Evolutionary conservation across 805 yeast genomes (phyloP), one percentile per base, ranked within the genome.

Genomic region (Ogataea populi-albae): DNA sequence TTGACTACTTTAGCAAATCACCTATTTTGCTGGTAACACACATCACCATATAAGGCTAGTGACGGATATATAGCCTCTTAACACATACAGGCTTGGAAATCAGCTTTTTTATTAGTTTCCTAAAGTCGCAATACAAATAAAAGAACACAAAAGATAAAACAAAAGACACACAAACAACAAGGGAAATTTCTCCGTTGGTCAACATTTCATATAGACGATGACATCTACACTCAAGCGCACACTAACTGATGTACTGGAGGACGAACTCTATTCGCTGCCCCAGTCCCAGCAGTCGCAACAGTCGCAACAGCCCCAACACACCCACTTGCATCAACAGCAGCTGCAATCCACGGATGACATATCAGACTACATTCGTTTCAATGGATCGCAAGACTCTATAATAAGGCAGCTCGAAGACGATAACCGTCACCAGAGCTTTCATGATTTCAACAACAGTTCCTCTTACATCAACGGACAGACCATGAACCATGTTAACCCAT

Each of bases 221-320:
- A 45, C 57, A 23, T 47, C 61, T 6, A 47, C 61, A 14, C 35
- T 56, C 15, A 51, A 56, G 37, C 56, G 62, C 30, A 54, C 59
- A 11, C 39, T 54, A n/a, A 55, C 62, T 2, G 61, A 57, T 30
- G 47, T 55, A 18, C 52, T 54, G 51, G 62, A 57, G 30, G 62
- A 57, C 24, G 62, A 57, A 38, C 35, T 55, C 12, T 54, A 53
- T 37, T 32, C 50, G 14, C 37, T 44, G 18, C 50, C 55, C 8
- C 30, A 27, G 30, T 27, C 30, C 9, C n/a, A n/a, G n/a, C n/a
- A n/a, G n/a, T n/a, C n/a, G n/a, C n/a, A n/a, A n/a, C 30, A 19
- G 30, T 8, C 9, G 15, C 14, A 8, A 17, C 30, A 27, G 8
- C 16, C 19, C 30, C 30, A 8, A 9, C 11, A 17, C 21, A 17